Conservation (phyloP, 2,329 filamentous ascomycete species). For the Gaeumannomyces tritici region DNA sequence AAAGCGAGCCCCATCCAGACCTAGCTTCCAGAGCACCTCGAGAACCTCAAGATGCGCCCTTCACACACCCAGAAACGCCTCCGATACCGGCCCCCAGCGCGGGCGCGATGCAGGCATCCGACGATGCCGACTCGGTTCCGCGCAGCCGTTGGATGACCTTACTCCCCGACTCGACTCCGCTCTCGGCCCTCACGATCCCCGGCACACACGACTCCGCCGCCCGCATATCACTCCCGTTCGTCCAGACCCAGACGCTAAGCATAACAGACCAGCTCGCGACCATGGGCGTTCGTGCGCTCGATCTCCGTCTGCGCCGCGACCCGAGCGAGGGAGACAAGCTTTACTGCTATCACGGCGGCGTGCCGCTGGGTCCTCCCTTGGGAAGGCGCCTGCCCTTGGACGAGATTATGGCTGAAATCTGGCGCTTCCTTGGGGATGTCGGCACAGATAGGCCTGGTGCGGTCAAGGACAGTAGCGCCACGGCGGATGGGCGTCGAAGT, state of each 20-base stretch:
- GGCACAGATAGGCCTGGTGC: not conserved
- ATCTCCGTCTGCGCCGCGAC: constrained; percentile 37
- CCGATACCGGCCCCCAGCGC: not conserved
- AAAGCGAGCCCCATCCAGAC: not conserved
- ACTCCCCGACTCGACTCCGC: constrained; percentile 43
- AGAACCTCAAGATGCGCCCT: not conserved
- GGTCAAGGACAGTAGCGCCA: not conserved
- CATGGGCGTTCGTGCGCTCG: constrained; percentile 64
- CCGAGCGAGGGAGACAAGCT: constrained; percentile 33
- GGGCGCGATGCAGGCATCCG: not conserved
- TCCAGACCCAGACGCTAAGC: constrained; percentile 60
- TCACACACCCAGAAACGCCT: not conserved
- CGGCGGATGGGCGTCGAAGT: constrained; percentile 24
- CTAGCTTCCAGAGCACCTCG: not conserved
- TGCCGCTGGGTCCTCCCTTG: constrained; percentile 50
- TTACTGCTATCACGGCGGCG: constrained; percentile 60
- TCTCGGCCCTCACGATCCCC: constrained; percentile 59
- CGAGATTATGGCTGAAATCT: constrained; percentile 46
- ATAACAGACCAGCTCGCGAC: constrained; percentile 50
- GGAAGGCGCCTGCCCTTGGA: constrained; percentile 53
- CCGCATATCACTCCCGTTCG: constrained; percentile 40
- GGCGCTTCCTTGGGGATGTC: constrained; percentile 40
- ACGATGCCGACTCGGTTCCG: not conserved
- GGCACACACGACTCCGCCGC: constrained; percentile 62
- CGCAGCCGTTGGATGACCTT: constrained; percentile 48